Evolutionary conservation across 768 basidiomycete species (phyloP).

Genomic region (Lactifluus rugatus): DNA sequence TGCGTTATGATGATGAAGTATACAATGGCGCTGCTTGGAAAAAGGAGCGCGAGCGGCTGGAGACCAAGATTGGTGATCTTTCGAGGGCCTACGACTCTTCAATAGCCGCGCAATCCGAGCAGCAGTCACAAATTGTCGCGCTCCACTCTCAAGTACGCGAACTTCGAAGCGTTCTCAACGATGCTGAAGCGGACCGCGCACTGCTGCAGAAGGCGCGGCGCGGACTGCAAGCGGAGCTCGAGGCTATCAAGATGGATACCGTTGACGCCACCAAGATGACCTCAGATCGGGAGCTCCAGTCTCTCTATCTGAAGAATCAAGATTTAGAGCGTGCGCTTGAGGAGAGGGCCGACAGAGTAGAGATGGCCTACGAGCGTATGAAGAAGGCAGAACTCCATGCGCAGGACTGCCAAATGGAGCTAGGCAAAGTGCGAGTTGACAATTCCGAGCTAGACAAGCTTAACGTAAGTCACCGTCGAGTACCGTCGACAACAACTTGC

Average conservation of each 20-base stretch:
- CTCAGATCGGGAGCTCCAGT: constrained; percentile 66
- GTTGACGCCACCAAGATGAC: constrained; percentile 60
- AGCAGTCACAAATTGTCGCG: constrained; percentile 74
- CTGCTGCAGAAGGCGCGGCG: constrained; percentile 76
- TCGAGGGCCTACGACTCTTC: constrained; percentile 70
- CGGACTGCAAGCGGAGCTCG: constrained; percentile 69
- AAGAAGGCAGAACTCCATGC: constrained; percentile 73
- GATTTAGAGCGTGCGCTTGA: constrained; percentile 71
- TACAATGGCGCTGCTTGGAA: constrained; percentile 75
- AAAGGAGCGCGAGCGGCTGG: constrained; percentile 80
- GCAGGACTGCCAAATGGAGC: constrained; percentile 64
- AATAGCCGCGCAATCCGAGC: constrained; percentile 61
- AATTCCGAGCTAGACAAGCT: constrained; percentile 71
- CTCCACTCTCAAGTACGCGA: constrained; percentile 83
- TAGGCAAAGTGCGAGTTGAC: constrained; percentile 68
- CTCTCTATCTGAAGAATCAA: constrained; percentile 68
- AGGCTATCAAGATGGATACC: constrained; percentile 68
- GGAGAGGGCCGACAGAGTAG: constrained; percentile 65
- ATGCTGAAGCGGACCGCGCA: constrained; percentile 73
- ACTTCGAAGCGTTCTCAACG: constrained; percentile 69
- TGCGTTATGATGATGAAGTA: constrained; percentile 67
- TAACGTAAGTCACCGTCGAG: constrained; percentile 43
- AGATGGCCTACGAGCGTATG: constrained; percentile 65
- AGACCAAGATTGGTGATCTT: constrained; percentile 69
- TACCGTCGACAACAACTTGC: neutral